Base-by-base conservation (phyloP, 108 stramenopile genomes). In the Cyclotella atomus region DNA sequence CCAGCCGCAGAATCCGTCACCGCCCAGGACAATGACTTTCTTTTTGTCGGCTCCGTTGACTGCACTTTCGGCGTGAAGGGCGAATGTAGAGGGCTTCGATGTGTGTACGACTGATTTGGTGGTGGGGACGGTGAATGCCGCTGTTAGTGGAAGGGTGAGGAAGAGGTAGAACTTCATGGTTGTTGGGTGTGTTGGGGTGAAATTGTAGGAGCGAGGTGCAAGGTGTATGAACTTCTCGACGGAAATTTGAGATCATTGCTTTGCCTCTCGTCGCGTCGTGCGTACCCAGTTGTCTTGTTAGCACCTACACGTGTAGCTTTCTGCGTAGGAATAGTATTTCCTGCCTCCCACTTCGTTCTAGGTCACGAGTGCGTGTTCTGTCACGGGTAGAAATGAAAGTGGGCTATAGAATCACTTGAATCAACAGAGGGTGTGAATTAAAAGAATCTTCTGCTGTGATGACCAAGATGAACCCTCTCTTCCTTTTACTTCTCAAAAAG, bases 1-100 rank as follows among this genome's bases (percentile, higher is more conserved):
- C 98, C 98, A 98, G 59, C 98, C 98, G 75, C 98, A 98, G 89
- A 98, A 98, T 2, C 98, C 98, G 65, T 98, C 98, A 32, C 96
- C 98, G 46, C 95, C 97, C 47, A 96, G 79, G 43, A 96, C 85
- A 66, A 97, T 70, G 43, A 97, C 84, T 77, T 95, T 97, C 77
- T 97, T 97, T 68, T 85, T 86, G 35, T 33, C 15, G 15, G 60
- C 30, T n/a, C 34, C 35, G 38, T 30, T 59, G 16, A 7, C 49
- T 38, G 24, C 32, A 53, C 29, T 24, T 15, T 60, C 66, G 34
- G 55, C 34, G 33, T 50, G 25, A 14, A 32, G 61, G 24, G 72
- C 8, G 53, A 60, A 54, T 64, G 14, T 34, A 3, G 72, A 64
- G 34, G 61, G 29, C 41, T 36, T 61, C 25, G 72, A 21, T 4